A percentile compares a stretch with the other conserved stretches of the same genome.
phyloP scores from a whole-genome alignment of 139 green algal species.

The Picocystis salinarum region DNA sequence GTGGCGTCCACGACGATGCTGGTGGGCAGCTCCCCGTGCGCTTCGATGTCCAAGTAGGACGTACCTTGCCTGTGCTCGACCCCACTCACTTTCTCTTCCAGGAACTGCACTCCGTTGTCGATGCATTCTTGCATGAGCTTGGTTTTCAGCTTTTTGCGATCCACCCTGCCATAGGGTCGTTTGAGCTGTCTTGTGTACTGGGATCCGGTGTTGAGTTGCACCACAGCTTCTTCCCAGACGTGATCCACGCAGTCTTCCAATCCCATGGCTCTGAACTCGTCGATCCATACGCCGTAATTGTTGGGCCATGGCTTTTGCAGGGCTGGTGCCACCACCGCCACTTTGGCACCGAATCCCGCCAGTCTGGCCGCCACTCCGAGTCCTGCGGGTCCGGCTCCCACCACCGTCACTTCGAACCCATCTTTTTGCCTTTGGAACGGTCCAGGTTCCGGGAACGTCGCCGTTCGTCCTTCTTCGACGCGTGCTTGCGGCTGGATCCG shows the following conservation, averaged over 20 bases:
- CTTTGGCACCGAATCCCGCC: not conserved
- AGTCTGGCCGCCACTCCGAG: constrained; percentile 1
- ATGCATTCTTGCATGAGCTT: constrained; percentile 61
- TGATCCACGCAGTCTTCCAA: constrained; percentile 24
- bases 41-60: constrained; percentile 21
- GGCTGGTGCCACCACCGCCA: not conserved
- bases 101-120: constrained; percentile 40
- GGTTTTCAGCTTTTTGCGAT: constrained; percentile 73
- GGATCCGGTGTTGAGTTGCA: constrained; percentile 49
- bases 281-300: constrained; percentile 96
- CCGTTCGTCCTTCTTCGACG: too few species aligned
- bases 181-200: constrained; percentile 34
- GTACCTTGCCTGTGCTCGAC: constrained; percentile 36
- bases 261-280: constrained; percentile 90
- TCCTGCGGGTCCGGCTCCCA: not conserved
- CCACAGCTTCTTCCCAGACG: constrained; percentile 66
- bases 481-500: too few species aligned
- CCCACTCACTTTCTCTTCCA: constrained; percentile 33
- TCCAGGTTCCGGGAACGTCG: too few species aligned
- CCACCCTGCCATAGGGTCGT: constrained; percentile 74
- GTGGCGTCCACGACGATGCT: constrained; percentile 72
- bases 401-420: too few species aligned
- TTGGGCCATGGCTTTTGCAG: too few species aligned
- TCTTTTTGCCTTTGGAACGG: too few species aligned
- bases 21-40: constrained; percentile 27